Evolutionary conservation across 2,329 filamentous ascomycete genomes (phyloP).

Genomic region (Exophiala mesophila): DNA sequence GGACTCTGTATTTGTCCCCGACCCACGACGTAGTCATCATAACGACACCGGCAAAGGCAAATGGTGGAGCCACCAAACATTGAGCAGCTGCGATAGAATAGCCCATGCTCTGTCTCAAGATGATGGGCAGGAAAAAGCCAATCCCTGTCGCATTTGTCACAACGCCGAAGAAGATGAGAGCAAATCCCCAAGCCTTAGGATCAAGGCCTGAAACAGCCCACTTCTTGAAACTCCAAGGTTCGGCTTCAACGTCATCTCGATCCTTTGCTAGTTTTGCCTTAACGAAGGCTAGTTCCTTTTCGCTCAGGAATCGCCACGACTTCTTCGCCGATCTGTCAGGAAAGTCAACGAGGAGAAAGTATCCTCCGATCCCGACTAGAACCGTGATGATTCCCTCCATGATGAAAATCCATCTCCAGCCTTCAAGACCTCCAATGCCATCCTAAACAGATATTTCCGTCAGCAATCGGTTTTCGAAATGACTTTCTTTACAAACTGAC

Average conservation of each 20-base stretch:
- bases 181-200: slow-evolving; percentile 53
- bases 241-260: slow-evolving; percentile 46
- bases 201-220: slow-evolving; percentile 47
- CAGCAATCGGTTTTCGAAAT: neutral
- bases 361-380: slow-evolving; percentile 27
- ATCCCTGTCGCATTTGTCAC: slow-evolving; percentile 73
- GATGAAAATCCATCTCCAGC: too few relatives aligned
- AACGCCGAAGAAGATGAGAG: slow-evolving; percentile 50
- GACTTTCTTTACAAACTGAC: neutral
- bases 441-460: neutral
- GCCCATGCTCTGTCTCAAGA: slow-evolving; percentile 58
- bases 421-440: slow-evolving; percentile 9
- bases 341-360: slow-evolving; percentile 36
- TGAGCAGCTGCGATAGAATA: slow-evolving; percentile 62
- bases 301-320: slow-evolving; percentile 33
- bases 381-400: slow-evolving; percentile 23
- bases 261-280: slow-evolving; percentile 49
- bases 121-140: slow-evolving; percentile 73
- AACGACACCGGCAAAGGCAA: slow-evolving; percentile 55
- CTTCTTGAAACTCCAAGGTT: slow-evolving; percentile 44
- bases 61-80: slow-evolving; percentile 68
- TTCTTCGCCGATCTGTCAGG: slow-evolving; percentile 30
- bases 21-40: slow-evolving; percentile 58
- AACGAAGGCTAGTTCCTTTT: slow-evolving; percentile 18
- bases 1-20: slow-evolving; percentile 62